Evolutionary conservation across 208 protist species (phyloP), one percentile per base, ranked within the genome.

Genomic region (Crithidia sp.): DNA sequence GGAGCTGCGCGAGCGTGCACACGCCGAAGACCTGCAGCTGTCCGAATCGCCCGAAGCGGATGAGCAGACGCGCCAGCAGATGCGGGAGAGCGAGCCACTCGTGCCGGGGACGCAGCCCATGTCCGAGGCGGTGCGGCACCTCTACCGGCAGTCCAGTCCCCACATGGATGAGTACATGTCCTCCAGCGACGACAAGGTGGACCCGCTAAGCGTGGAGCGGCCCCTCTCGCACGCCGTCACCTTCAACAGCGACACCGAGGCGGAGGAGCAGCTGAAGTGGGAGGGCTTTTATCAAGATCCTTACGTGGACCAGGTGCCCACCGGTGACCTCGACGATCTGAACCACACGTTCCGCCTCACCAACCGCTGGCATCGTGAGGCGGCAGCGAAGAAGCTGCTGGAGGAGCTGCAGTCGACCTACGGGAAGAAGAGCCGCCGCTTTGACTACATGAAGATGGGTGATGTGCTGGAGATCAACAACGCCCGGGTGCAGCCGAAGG

Each of bases 391-490:
- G 79, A 91, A 94, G 79, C 70, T 97, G 82, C 63, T 97, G 56
- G 90, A 94, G 68, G 79, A 96, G 76, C 67, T 97, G 56, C 81
- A 92, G 65, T 73, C 72, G 16, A 93, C 81, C 9, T 96, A 97
- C 71, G 89, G 91, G 7, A 90, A 89, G 74, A 90, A 88, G 73
- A 81, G 90, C 28, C 83, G 91, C 41, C 77, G 85, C 36, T 97
- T 97, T 68, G 89, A 93, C 9, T 95, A 95, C 67, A 85, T 92
- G 52, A 97, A 97, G 79, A 95, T 97, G 90, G 93, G 93, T 19
- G 93, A 97, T 74, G 88, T 97, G 49, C 63, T 95, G 66, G 88
- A 91, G 77, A 97, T 97, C 81, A 97, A 97, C 76, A 95, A 97
- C 57, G 89, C 88, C 8, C 87, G 87, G 72, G 91, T 95, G 71